phyloP scores from a whole-genome alignment of 177 flowering plant species.

The Tripterygium wilfordii region DNA sequence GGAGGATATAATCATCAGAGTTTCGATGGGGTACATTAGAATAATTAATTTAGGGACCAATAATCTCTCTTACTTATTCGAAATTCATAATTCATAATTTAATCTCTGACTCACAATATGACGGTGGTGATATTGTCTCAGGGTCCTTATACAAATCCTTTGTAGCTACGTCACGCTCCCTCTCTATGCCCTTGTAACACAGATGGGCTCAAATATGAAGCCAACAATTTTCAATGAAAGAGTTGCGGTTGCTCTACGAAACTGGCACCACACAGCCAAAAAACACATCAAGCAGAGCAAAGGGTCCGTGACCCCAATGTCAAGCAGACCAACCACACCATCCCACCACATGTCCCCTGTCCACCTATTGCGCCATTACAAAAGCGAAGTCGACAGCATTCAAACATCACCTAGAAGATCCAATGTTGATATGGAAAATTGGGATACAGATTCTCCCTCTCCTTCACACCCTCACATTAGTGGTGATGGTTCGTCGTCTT shows the following conservation, averaged over 20 bases:
- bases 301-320: conserved; percentile 32
- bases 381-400: conserved; percentile 12
- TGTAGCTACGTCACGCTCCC: conserved; percentile 94
- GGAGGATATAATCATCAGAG: conserved; percentile 42
- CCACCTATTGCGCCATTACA: conserved; percentile 23
- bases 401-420: conserved; percentile 23
- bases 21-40: conserved; percentile 46
- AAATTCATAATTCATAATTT: no score
- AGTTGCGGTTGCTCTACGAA: conserved; percentile 34
- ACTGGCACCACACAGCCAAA: conserved; percentile 47
- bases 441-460: conserved; percentile 17
- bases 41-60: neutral
- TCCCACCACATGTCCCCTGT: conserved; percentile 33
- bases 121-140: conserved; percentile 18
- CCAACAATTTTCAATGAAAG: conserved; percentile 46
- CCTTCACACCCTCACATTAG: conserved; percentile 15
- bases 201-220: conserved; percentile 58
- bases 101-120: no score
- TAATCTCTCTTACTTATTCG: no score
- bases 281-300: conserved; percentile 37
- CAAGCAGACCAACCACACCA: conserved; percentile 37
- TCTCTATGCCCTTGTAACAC: conserved; percentile 84
- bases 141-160: conserved; percentile 63
- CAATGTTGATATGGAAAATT: conserved; percentile 6
- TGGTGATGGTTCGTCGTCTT: conserved; percentile 30